Evolutionary conservation across 169 alveolate species (phyloP).

Genomic region (Fabrea salina): DNA sequence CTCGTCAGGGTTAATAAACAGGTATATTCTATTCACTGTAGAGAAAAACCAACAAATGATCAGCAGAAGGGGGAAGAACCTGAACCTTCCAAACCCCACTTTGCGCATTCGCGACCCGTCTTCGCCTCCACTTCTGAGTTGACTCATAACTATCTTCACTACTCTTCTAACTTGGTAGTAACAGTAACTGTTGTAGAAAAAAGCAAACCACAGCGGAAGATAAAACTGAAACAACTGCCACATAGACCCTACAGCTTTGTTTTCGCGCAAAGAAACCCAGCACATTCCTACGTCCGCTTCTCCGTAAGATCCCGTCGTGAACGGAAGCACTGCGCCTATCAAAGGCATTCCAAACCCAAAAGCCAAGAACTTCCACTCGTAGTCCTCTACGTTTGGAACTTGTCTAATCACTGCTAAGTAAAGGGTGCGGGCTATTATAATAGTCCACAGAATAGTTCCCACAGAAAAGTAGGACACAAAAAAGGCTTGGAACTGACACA

Average conservation of each 20-base stretch:
- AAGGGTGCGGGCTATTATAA: neutral
- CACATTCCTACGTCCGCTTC: neutral
- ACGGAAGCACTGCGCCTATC: neutral
- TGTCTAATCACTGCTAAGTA: neutral
- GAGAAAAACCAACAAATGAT: constrained; percentile 1
- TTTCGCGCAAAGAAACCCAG: neutral
- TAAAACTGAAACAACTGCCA: constrained; percentile 1
- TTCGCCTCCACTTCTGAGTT: neutral
- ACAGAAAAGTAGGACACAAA: neutral
- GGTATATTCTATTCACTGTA: neutral
- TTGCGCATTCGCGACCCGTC: neutral
- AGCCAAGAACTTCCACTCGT: neutral
- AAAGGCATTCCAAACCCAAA: neutral
- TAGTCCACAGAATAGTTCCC: neutral
- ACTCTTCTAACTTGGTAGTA: neutral
- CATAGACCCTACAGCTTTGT: neutral
- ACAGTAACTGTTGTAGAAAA: neutral
- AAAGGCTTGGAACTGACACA: neutral
- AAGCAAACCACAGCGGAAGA: neutral
- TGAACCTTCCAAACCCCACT: neutral
- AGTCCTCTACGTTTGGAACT: neutral
- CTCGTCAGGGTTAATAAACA: neutral
- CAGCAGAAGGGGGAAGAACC: neutral
- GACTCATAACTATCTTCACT: neutral
- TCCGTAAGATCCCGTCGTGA: neutral